Conservation (phyloP, 352 stramenopile species). For the Pythium sukuiense region DNA sequence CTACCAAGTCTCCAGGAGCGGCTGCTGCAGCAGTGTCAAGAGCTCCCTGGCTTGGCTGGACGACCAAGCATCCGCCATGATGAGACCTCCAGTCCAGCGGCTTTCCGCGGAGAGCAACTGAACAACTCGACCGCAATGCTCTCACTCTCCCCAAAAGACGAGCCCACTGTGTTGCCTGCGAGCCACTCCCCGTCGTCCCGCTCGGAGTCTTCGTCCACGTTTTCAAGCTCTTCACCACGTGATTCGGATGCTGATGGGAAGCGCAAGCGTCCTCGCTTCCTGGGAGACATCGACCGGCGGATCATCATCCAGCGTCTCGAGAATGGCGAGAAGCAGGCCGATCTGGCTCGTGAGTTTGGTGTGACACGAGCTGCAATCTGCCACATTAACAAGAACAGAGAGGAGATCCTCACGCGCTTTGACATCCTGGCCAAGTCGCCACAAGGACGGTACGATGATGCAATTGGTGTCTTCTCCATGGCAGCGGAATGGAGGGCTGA, state of each 20-base stretch:
- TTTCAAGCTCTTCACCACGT: slow-evolving; percentile 24
- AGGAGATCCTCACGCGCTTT: slow-evolving; percentile 69
- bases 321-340: slow-evolving; percentile 62
- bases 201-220: slow-evolving; percentile 20
- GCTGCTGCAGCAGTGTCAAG: slow-evolving; percentile 9
- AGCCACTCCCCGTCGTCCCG: slow-evolving; percentile 1
- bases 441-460: slow-evolving; percentile 51
- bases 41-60: not conserved
- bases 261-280: slow-evolving; percentile 49
- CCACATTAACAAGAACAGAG: slow-evolving; percentile 80
- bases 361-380: slow-evolving; percentile 70
- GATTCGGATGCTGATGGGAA: slow-evolving; percentile 10
- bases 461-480: too few relatives aligned
- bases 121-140: not conserved
- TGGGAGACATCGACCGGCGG: slow-evolving; percentile 56
- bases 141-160: slow-evolving; percentile 1
- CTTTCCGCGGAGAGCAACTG: not conserved
- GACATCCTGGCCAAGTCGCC: slow-evolving; percentile 55
- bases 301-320: slow-evolving; percentile 73
- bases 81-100: too few relatives aligned
- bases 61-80: not conserved
- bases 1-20: slow-evolving; percentile 22
- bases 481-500: too few relatives aligned
- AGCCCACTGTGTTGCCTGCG: not conserved
- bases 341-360: slow-evolving; percentile 62